Base-by-base conservation (phyloP, 2,329 filamentous ascomycete genomes). In the Blastomyces gilchristii region DNA sequence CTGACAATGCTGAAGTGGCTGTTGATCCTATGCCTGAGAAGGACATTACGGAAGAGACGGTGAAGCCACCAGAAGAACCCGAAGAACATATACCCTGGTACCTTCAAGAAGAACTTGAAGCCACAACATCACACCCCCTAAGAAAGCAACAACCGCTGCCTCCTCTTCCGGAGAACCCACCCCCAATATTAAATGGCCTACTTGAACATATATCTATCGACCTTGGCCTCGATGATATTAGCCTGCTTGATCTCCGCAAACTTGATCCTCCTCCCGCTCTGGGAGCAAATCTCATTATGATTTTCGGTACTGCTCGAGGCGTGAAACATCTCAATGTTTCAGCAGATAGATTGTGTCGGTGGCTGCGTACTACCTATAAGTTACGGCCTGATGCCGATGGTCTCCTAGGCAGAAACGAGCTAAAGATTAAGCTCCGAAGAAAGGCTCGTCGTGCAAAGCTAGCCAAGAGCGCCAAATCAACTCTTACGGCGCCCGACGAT, bases 251-350 rank as follows among this genome's bases (percentile, higher is more conserved):
- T 71, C 81, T 99, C 41, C 90, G 94, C 63, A 79, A 84, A 47
- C 81, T 97, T 59, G 89, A 97, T 69, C 91, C 92, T 0, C 89
- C 92, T 0, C 87, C 93, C 0, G 92, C 92, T 0, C 82, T 99
- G 1, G 94, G 94, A 1, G 85, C 90, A 1, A 92, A 93, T 69
- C 82, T 97, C 37, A 82, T 99, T 62, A 97, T 97, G 94, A 77
- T 99, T 39, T 85, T 99, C 67, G 91, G 89, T 50, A 96, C 91
- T 9, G 90, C 93, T 16, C 87, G 94, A 64, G 95, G 90, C 70
- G 90, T 97, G 74, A 91, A 93, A 61, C 94, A 99, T 77, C 80
- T 99, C 45, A 93, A 96, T 71, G 88, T 96, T 28, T 90, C 90
- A 0, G 91, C 92, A 0, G 91, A 96, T 71, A 85, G 91, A n/a